A percentile compares a stretch with the other conserved stretches of the same genome.
These are phyloP conservation scores for Globisporangium camurandrum DNA, from an alignment of 352 stramenopile genomes.

Conservation along the genomic window DNA sequence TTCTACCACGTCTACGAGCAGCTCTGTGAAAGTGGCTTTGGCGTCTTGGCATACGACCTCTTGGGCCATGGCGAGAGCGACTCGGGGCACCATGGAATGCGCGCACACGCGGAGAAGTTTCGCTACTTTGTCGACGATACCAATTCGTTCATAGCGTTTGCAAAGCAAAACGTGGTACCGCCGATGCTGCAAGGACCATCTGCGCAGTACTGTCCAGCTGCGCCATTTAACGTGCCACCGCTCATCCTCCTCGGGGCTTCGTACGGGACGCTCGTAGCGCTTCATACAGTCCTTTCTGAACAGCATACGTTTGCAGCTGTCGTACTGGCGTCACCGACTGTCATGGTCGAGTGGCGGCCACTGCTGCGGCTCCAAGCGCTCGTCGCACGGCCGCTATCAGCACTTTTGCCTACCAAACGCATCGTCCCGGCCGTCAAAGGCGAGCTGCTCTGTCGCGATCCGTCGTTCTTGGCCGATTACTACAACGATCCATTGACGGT, in stretches of 20 bases:
- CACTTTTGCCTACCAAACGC: conserved; percentile 12
- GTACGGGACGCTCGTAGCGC: conserved; percentile 23
- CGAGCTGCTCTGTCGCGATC: conserved; percentile 17
- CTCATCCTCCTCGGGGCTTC: conserved; percentile 24
- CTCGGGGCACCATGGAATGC: conserved; percentile 17
- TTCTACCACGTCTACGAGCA: conserved; percentile 39
- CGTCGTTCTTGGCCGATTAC: conserved; percentile 17
- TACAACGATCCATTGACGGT: conserved; percentile 18
- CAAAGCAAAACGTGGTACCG: conserved; percentile 26
- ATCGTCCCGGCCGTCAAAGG: conserved; percentile 24
- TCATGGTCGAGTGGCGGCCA: conserved; percentile 17
- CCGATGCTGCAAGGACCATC: conserved; percentile 11
- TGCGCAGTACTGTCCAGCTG: too few species aligned
- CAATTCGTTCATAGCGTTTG: conserved; percentile 32
- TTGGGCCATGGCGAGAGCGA: conserved; percentile 39
- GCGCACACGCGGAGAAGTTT: conserved; percentile 27
- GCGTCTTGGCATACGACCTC: conserved; percentile 39
- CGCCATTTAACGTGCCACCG: background rate
- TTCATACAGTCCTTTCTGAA: conserved; percentile 22
- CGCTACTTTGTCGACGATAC: conserved; percentile 47
- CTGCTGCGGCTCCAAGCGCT: conserved; percentile 3
- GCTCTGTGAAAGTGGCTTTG: conserved; percentile 29
- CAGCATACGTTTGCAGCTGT: conserved; percentile 17
- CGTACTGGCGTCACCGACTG: conserved; percentile 18
- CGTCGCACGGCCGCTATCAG: conserved; percentile 10